Evolutionary conservation across 2,329 filamentous ascomycete species (phyloP), one percentile per base, ranked within the genome.

Genomic region (Claviceps fusiformis): DNA sequence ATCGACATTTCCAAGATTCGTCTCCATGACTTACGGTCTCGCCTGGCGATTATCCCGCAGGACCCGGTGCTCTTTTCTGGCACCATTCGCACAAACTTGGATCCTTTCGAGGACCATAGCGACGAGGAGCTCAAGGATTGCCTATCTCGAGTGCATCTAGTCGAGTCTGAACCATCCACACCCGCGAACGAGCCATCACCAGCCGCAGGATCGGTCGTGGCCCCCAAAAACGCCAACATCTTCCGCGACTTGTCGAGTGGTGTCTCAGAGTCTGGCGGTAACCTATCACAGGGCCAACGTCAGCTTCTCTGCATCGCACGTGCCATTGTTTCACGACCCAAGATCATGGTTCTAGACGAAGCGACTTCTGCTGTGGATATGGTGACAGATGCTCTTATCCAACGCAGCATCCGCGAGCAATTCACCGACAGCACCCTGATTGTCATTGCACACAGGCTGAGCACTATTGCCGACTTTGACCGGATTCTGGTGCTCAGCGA

Each of bases 21-120:
- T 54, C 75, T 91, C 0, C 77, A 85, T 55, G 81, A 86, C 55
- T 73, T 93, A 11, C 80, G 88, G 29, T 84, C 81, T n/a, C 77
- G 86, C 0, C 70, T 93, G 0, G 85, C 86, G 43, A 91, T 93
- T 60, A 92, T 93, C 54, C 87, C 88, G 1, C 86, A 77, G 70
- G 87, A 92, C 60, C 87, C 88, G 0, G 86, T 91, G 1, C 75
- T 93, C 7, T 92, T 93, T 70, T 87, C 84, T 0, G 88, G 89
- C 27, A 90, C 87, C 0, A 73, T 93, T 24, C 78, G 87, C 46
- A 82, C 77, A 47, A 92, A 92, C 62, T 75, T 93, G 5, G 88
- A 93, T 63, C 84, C 87, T 0, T 90, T 91, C 62, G 75, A 85
- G 54, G 75, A 86, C 57, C 81, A 88, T 63, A 78, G 74, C 1